These are phyloP conservation scores for Botrytis hyacinthi DNA, from an alignment of 2,329 filamentous ascomycete genomes.

Conservation along the genomic window DNA sequence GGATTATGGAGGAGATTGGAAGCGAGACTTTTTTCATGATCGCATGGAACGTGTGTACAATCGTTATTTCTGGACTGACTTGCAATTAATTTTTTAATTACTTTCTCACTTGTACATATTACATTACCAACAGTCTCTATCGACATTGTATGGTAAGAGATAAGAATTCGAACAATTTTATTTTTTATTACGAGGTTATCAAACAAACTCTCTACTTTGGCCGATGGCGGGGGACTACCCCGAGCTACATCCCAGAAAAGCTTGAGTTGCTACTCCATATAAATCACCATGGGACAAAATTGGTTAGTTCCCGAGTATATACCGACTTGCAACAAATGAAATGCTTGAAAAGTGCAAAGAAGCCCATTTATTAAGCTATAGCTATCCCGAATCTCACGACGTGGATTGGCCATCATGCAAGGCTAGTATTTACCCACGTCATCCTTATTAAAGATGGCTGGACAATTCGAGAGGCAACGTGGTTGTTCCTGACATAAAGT, in stretches of 20 bases:
- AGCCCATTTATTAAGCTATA: background rate
- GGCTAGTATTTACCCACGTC: background rate
- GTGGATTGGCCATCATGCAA: background rate
- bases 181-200: background rate
- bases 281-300: background rate
- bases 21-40: background rate
- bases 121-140: background rate
- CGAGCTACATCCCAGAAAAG: background rate
- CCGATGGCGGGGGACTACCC: background rate
- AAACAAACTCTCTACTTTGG: background rate
- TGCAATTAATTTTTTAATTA: background rate
- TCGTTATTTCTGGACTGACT: background rate
- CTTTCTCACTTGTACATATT: background rate
- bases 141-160: background rate
- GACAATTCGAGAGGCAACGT: background rate
- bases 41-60: background rate
- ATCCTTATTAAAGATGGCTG: conserved; percentile 6
- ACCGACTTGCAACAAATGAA: background rate
- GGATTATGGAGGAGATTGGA: conserved; percentile 2
- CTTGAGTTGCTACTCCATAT: background rate
- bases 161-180: background rate
- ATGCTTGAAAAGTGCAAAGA: background rate
- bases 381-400: background rate
- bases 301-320: background rate
- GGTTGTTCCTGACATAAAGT: background rate